phyloP scores from a whole-genome alignment of 352 stramenopile genomes.

The Achlya hypogyna region DNA sequence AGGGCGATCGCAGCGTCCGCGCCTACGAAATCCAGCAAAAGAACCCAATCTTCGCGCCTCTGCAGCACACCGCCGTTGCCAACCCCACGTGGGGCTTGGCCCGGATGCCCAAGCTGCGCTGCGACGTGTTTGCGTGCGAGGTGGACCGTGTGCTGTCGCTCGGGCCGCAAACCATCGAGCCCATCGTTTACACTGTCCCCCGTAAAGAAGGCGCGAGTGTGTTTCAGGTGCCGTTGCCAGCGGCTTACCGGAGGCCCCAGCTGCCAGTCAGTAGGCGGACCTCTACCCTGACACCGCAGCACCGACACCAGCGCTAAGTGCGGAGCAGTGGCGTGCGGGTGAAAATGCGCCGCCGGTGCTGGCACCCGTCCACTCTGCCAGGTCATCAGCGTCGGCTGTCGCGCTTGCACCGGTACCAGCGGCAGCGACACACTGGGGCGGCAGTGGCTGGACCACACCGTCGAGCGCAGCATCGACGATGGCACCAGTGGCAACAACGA shows the following conservation, averaged over 20 bases:
- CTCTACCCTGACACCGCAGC: slow-evolving; percentile 58
- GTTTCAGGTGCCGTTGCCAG: slow-evolving; percentile 55
- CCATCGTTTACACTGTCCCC: slow-evolving; percentile 56
- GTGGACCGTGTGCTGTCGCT: slow-evolving; percentile 57
- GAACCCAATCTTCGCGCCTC: slow-evolving; percentile 31
- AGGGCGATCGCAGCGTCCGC: slow-evolving; percentile 44
- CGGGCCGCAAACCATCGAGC: slow-evolving; percentile 31
- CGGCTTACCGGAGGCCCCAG: too few species aligned
- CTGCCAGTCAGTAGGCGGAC: slow-evolving; percentile 26
- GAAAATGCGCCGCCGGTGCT: slow-evolving; percentile 37
- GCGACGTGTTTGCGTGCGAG: slow-evolving; percentile 45
- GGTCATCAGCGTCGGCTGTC: background rate
- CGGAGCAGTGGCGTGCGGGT: slow-evolving; percentile 35
- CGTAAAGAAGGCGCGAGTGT: slow-evolving; percentile 43
- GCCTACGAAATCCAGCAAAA: slow-evolving; percentile 49
- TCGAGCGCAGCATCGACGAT: too few species aligned
- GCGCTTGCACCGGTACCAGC: too few species aligned
- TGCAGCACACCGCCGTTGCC: slow-evolving; percentile 41
- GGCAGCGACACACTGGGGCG: too few species aligned
- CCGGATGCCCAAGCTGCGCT: slow-evolving; percentile 44
- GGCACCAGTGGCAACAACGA: too few species aligned
- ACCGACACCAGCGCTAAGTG: slow-evolving; percentile 29
- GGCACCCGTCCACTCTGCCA: slow-evolving; percentile 19
- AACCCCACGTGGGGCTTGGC: slow-evolving; percentile 49
- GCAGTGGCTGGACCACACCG: too few species aligned